Evolutionary conservation across 2,329 filamentous ascomycete species (phyloP).

Genomic region (Epichloe sibirici): DNA sequence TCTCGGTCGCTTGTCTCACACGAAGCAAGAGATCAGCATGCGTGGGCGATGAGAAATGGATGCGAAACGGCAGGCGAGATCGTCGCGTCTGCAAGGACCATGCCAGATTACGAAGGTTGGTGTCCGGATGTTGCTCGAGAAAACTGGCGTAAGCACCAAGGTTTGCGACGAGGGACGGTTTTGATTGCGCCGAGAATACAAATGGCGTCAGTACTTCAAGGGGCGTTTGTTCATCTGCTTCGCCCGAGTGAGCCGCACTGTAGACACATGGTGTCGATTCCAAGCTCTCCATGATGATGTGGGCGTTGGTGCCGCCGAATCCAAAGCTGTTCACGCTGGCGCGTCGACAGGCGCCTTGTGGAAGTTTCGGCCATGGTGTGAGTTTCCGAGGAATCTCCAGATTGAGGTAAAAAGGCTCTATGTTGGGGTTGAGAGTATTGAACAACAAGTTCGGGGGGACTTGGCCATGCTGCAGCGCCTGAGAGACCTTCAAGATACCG

Average conservation of each 20-base stretch:
- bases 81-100: slow-evolving; percentile 3
- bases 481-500: slow-evolving; percentile 13
- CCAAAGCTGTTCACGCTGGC: slow-evolving; percentile 37
- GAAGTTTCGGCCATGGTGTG: slow-evolving; percentile 12
- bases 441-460: slow-evolving; percentile 23
- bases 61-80: not conserved
- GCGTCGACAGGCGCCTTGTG: slow-evolving; percentile 16
- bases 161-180: slow-evolving; percentile 16
- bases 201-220: slow-evolving; percentile 2
- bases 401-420: slow-evolving; percentile 13
- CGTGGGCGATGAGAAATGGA: not conserved
- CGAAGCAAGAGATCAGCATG: not conserved
- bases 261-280: too few relatives aligned
- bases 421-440: slow-evolving; percentile 14
- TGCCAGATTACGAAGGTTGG: not conserved
- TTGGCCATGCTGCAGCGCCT: slow-evolving; percentile 9
- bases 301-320: slow-evolving; percentile 36
- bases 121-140: not conserved
- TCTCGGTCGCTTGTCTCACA: not conserved
- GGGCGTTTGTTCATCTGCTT: not conserved
- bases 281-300: slow-evolving; percentile 24
- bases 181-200: slow-evolving; percentile 17
- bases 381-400: slow-evolving; percentile 12
- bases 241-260: too few relatives aligned
- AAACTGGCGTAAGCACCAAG: slow-evolving; percentile 5